Conservation (phyloP, 176 grass and related monocot genomes). For the Luzula sylvatica region DNA sequence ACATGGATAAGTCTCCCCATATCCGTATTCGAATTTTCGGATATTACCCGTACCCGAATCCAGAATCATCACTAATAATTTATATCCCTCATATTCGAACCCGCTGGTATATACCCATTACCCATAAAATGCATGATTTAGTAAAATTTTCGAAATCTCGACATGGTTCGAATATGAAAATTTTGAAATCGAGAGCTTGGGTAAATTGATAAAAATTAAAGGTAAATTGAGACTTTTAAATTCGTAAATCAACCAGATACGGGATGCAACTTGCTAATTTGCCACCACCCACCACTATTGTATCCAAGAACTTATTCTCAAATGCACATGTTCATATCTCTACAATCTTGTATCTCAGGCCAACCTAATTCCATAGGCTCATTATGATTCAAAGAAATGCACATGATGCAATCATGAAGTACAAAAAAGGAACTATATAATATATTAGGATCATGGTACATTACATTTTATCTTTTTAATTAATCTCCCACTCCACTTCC, state of each 20-base stretch:
- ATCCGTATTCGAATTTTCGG: too few relatives aligned
- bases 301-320: neutral
- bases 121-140: too few relatives aligned
- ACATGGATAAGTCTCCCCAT: too few relatives aligned
- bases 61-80: too few relatives aligned
- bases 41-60: too few relatives aligned
- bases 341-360: constrained; percentile 2
- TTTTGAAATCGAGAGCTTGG: neutral
- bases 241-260: neutral
- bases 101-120: too few relatives aligned
- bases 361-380: neutral
- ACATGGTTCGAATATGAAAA: too few relatives aligned
- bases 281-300: too few relatives aligned
- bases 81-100: too few relatives aligned
- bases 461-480: neutral
- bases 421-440: constrained; percentile 13
- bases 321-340: neutral
- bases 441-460: constrained; percentile 15
- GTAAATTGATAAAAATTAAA: neutral
- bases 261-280: neutral
- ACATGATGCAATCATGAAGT: constrained; percentile 19
- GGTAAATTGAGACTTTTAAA: neutral
- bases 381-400: constrained; percentile 14
- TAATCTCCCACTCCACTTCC: neutral
- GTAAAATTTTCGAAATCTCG: too few relatives aligned